These are phyloP conservation scores for Chytridium lagenaria DNA, from an alignment of 371 early-diverging fungal genomes.

Conservation along the genomic window DNA sequence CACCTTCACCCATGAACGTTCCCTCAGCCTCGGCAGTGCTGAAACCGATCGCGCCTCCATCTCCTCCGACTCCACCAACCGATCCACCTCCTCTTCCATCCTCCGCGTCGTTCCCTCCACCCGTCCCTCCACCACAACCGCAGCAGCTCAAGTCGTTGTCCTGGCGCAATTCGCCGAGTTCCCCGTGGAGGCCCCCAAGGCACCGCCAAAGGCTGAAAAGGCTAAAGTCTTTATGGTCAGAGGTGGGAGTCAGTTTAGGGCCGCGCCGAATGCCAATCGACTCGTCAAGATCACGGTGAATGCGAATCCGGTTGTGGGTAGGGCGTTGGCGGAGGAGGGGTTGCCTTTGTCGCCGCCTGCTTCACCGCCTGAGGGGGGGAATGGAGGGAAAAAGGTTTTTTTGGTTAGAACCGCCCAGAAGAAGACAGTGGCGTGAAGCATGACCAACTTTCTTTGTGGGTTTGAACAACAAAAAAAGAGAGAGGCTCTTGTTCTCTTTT, in stretches of 20 bases:
- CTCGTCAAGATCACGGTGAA: slow-evolving; percentile 7
- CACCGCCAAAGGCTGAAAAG: neutral
- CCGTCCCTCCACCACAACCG: neutral
- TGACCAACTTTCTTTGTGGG: too few species aligned
- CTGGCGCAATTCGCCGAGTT: neutral
- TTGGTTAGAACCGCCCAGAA: slow-evolving; percentile 3
- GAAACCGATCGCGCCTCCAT: neutral
- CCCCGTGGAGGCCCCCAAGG: neutral
- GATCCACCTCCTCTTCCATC: slow-evolving; percentile 2
- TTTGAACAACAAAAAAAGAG: too few species aligned
- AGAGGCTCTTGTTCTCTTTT: neutral
- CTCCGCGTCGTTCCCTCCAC: neutral
- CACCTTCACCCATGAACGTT: neutral
- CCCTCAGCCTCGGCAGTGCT: neutral
- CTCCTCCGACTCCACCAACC: neutral
- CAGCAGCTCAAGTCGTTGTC: neutral
- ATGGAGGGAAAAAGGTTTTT: slow-evolving; percentile 5
- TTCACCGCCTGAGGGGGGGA: neutral
- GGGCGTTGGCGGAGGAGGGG: neutral
- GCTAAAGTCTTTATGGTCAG: slow-evolving; percentile 15
- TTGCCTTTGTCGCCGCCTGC: neutral
- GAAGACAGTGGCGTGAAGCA: slow-evolving; percentile 4
- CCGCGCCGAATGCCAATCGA: slow-evolving; percentile 1
- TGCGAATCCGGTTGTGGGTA: slow-evolving; percentile 1
- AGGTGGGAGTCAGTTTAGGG: slow-evolving; percentile 7